Conservation (phyloP, 176 grass and related monocot genomes). For the Aegilops longissima region DNA sequence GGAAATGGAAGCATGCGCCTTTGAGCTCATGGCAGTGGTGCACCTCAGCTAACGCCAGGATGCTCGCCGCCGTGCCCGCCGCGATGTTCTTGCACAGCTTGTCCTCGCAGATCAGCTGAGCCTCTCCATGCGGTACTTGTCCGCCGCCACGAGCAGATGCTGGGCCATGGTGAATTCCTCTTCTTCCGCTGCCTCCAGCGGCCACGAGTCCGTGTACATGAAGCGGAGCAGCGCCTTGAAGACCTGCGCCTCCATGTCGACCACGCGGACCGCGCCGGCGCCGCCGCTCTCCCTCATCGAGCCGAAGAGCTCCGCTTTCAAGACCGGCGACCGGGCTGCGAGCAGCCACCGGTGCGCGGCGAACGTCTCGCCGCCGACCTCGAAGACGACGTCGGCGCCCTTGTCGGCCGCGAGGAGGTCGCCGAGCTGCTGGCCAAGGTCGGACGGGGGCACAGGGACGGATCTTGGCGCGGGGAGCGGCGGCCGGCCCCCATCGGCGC, state of each 20-base stretch:
- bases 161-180: conserved; percentile 28
- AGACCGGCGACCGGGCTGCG: background rate
- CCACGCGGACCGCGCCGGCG: conserved; percentile 15
- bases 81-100: conserved; percentile 12
- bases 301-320: background rate
- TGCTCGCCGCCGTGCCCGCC: background rate
- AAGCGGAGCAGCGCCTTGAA: conserved; percentile 24
- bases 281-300: conserved; percentile 35
- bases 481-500: background rate
- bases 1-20: conserved; percentile 19
- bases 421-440: conserved; percentile 33
- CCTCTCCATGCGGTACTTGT: conserved; percentile 35
- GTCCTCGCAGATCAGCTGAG: background rate
- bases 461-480: conserved; percentile 15
- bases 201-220: conserved; percentile 11
- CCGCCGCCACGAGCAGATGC: conserved; percentile 50
- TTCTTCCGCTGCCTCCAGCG: background rate
- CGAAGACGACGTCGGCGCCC: background rate
- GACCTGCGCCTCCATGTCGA: conserved; percentile 37
- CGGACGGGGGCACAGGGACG: conserved; percentile 36
- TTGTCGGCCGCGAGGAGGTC: background rate
- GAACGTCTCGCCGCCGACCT: background rate
- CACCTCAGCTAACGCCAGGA: conserved; percentile 14
- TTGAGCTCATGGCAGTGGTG: conserved; percentile 17
- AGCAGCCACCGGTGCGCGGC: background rate